Evolutionary conservation across 2,329 filamentous ascomycete species (phyloP), one percentile per base, ranked within the genome.

Genomic region (Fusarium kyushuense): DNA sequence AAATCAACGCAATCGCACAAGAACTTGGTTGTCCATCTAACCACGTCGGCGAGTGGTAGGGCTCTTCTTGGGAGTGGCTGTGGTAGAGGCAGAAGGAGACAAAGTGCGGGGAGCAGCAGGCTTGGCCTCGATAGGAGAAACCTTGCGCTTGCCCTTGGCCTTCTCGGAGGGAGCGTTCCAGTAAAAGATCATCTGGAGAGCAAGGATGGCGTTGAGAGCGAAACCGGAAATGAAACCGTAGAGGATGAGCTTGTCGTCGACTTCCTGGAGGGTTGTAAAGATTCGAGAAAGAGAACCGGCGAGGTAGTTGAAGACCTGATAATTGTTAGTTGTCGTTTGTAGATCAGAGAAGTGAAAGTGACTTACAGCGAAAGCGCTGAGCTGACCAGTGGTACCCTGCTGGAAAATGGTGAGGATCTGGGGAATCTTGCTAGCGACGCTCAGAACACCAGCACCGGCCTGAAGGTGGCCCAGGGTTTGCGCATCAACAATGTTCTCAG

Each of bases 241-340:
- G 27, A 99, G 87, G 74, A 99, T 98, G 61, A 98, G 86, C 81
- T 94, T 94, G 80, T 99, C 96, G 78, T 97, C 92, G 63, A 99
- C 96, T 84, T 99, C 96, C 77, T 98, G 94, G 59, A 99, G 84
- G 11, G 96, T 99, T 32, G 96, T 99, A 81, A 97, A 99, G 82
- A 99, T 97, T 77, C 96, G 92, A 27, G 93, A 92, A 60, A 98
- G 88, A 42, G 94, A 97, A 38, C 96, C 96, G 73, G 90, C 85
- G 75, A 99, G 92, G 81, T 97, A 99, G 85, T 97, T 98, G 87
- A 99, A 97, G 72, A 99, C 94, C 94, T 97, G 74, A 1, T 1
- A 10, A 47, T 8, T 29, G 32, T 72, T 54, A 70, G 54, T 23
- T 0, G 17, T 10, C 19, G 3, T 4, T 29, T 3, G 4, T 1